Evolutionary conservation across 768 basidiomycete species (phyloP).

Genomic region (Cystobasidium onofrii): DNA sequence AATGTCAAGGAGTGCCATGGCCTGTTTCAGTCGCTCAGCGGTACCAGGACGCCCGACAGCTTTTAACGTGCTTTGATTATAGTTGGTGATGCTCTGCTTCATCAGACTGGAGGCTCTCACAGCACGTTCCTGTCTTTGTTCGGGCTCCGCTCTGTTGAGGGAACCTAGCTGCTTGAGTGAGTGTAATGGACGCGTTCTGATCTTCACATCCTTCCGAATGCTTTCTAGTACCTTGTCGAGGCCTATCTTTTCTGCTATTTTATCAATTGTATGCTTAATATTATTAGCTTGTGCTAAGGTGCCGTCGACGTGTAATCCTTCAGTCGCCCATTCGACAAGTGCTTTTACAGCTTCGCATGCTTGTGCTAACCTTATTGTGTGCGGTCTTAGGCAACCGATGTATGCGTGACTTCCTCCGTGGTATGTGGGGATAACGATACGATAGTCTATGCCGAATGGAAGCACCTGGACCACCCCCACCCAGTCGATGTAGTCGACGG

Average conservation of each 20-base stretch:
- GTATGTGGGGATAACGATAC: background rate
- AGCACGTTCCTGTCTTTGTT: background rate
- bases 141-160: too few species aligned
- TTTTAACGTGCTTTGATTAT: background rate
- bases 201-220: background rate
- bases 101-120: background rate
- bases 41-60: background rate
- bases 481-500: background rate
- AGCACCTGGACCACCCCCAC: background rate
- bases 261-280: background rate
- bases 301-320: background rate
- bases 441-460: background rate
- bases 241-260: background rate
- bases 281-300: too few species aligned
- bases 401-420: conserved; percentile 6
- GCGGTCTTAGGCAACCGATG: background rate
- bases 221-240: background rate
- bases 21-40: background rate
- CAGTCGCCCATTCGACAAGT: background rate
- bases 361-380: background rate
- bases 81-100: background rate
- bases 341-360: too few species aligned
- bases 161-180: background rate
- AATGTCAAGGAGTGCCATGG: background rate
- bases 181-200: background rate